These are phyloP conservation scores for Aspergillus melleus DNA, from an alignment of 2,329 filamentous ascomycete genomes.

Conservation along the genomic window DNA sequence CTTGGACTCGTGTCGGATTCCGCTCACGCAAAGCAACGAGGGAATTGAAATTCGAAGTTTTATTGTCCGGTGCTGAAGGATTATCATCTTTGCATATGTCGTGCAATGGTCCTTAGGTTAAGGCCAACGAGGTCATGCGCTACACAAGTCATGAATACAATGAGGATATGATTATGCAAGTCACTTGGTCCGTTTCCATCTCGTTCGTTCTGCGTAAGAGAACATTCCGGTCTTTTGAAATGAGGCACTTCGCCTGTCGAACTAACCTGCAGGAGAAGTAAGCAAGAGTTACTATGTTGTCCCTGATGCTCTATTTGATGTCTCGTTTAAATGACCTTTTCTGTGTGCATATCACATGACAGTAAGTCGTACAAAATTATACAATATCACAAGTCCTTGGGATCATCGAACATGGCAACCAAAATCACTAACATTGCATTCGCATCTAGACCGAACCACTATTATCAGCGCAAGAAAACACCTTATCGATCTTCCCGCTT, in stretches of 20 bases:
- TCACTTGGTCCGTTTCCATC: not conserved
- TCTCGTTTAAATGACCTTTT: not conserved
- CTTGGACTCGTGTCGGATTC: not conserved
- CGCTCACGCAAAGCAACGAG: not conserved
- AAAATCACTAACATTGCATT: not conserved
- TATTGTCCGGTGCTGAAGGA: constrained; percentile 1
- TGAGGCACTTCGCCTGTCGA: not conserved
- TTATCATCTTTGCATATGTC: not conserved
- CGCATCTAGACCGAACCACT: constrained; percentile 9
- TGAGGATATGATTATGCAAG: not conserved
- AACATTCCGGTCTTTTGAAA: not conserved
- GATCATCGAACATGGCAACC: not conserved
- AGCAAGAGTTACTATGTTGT: not conserved
- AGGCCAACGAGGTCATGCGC: not conserved
- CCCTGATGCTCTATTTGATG: not conserved
- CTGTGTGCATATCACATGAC: not conserved
- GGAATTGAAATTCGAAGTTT: constrained; percentile 1
- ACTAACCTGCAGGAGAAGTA: not conserved
- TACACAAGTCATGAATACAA: not conserved
- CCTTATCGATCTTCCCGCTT: constrained; percentile 12
- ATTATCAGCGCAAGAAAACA: constrained; percentile 19
- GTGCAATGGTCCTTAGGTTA: not conserved
- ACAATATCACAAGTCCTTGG: not conserved
- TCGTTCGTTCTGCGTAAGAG: not conserved
- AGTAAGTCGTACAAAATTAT: not conserved